These are phyloP conservation scores for Lactarius psammicola DNA, from an alignment of 768 basidiomycete species.

Conservation along the genomic window DNA sequence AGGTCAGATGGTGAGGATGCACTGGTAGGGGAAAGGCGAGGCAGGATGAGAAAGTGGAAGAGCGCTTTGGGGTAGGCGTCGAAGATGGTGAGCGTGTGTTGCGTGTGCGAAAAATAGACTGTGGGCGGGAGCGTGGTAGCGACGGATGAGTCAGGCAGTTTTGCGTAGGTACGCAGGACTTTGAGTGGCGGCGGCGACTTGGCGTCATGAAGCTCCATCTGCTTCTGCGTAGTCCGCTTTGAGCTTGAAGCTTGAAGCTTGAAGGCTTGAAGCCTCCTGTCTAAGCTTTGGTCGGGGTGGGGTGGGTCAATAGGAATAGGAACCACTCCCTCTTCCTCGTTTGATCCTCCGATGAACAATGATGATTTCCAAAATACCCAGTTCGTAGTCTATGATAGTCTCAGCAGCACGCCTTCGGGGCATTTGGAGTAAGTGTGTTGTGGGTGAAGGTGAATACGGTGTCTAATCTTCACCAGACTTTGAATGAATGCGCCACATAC, in stretches of 20 bases:
- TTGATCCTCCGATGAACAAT: neutral
- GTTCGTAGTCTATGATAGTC: neutral
- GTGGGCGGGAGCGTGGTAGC: slow-evolving; percentile 53
- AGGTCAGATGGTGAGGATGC: neutral
- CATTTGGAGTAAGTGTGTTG: neutral
- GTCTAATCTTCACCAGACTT: neutral
- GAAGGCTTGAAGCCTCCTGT: neutral
- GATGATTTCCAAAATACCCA: neutral
- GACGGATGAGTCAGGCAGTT: slow-evolving; percentile 40
- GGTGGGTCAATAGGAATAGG: neutral
- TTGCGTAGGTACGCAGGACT: slow-evolving; percentile 62
- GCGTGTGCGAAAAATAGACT: slow-evolving; percentile 56
- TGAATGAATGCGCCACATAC: neutral
- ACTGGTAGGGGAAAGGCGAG: no score
- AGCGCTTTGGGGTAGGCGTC: slow-evolving; percentile 80
- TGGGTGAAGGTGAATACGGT: neutral
- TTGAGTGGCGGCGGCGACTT: slow-evolving; percentile 38
- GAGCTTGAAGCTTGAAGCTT: no score
- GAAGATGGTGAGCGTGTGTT: slow-evolving; percentile 60
- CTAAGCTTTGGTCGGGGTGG: neutral
- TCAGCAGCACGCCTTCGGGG: neutral
- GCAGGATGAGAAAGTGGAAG: slow-evolving; percentile 88
- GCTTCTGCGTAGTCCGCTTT: neutral
- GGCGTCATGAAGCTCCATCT: neutral
- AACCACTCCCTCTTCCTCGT: neutral